Evolutionary conservation across 2,329 filamentous ascomycete genomes (phyloP).

Genomic region (Purpureocillium takamizusanense): DNA sequence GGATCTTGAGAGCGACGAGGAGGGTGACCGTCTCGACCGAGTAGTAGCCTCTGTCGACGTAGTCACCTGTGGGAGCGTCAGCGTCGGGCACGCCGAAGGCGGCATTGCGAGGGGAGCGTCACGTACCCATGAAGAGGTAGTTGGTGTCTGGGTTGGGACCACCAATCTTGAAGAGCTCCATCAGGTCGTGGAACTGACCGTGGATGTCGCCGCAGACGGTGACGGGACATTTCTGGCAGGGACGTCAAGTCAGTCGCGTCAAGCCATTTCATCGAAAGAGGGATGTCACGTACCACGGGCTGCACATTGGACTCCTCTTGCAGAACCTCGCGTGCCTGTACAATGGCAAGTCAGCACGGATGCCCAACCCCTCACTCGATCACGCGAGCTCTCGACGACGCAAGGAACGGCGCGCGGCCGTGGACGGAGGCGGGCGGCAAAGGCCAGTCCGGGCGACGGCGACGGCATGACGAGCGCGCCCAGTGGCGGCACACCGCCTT

Average conservation of each 20-base stretch:
- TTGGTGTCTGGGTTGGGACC: conserved; percentile 97
- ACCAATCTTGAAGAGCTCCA: conserved; percentile 99
- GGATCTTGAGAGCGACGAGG: conserved; percentile 92
- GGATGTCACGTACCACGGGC: conserved; percentile 66
- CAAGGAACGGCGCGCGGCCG: too few species aligned
- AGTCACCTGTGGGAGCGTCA: conserved; percentile 62
- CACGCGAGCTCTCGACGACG: conserved; percentile 16
- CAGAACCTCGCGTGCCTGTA: conserved; percentile 84
- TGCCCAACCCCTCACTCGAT: conserved; percentile 4
- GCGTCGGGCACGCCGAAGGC: not conserved
- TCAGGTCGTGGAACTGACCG: conserved; percentile 96
- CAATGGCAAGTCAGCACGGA: conserved; percentile 8
- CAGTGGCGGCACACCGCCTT: too few species aligned
- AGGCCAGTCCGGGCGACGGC: too few species aligned
- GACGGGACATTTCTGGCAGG: conserved; percentile 81
- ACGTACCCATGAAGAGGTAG: conserved; percentile 95
- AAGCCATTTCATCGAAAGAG: too few species aligned
- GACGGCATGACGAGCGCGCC: too few species aligned
- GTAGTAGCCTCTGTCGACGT: conserved; percentile 98
- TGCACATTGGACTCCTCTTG: conserved; percentile 98
- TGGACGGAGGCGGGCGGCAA: too few species aligned
- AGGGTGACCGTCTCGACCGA: conserved; percentile 97
- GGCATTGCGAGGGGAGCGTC: not conserved
- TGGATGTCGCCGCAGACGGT: conserved; percentile 99
- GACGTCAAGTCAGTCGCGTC: not conserved